Evolutionary conservation across 495 filamentous ascomycete genomes (phyloP), one percentile per base, ranked within the genome.

Genomic region (Penicillium cosmopolitanum): DNA sequence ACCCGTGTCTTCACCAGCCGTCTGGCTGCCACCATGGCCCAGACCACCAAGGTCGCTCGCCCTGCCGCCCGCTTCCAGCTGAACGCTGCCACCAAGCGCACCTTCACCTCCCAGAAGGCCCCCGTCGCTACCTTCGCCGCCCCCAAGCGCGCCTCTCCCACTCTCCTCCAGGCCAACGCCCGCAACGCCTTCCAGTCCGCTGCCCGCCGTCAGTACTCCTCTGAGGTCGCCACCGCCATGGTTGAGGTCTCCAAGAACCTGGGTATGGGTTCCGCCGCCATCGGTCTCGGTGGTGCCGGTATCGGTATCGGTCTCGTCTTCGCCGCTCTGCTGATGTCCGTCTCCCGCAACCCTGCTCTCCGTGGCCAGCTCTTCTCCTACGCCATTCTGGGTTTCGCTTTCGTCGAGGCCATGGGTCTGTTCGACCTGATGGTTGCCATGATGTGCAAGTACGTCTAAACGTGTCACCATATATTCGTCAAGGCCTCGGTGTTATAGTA

Each of bases 381-480:
- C 82, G 90, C 91, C 84, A 92, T 95, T 88, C 80, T 95, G 72
- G 90, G 90, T 80, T 95, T 95, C 78, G 90, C 91, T 70, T 95
- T 95, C 87, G 90, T 91, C 74, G 91, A 95, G 77, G 91, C 91
- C 82, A 95, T 92, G 66, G 91, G 90, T 85, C 87, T 95, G 71
- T 93, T 94, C 89, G 89, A 91, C 73, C 87, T 94, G 70, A 94
- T 94, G 89, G 86, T 93, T 88, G 88, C 89, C 77, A 88, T 91
- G 81, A 91, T 91, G 88, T 86, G 85, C 85, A 89, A 89, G 84
- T 80, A 79, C 76, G 74, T 80, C 62, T 80, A 79, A 80, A 69
- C 66, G 58, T 69, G 31, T 43, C 46, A 48, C 46, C 15, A 48
- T 48, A 48, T 48, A 25, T 48, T 48, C 46, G 46, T 25, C 18